Percentiles rank a stretch among this genome's conserved stretches.
phyloP scores from a whole-genome alignment of 352 stramenopile genomes.

The Pythium sp. region DNA sequence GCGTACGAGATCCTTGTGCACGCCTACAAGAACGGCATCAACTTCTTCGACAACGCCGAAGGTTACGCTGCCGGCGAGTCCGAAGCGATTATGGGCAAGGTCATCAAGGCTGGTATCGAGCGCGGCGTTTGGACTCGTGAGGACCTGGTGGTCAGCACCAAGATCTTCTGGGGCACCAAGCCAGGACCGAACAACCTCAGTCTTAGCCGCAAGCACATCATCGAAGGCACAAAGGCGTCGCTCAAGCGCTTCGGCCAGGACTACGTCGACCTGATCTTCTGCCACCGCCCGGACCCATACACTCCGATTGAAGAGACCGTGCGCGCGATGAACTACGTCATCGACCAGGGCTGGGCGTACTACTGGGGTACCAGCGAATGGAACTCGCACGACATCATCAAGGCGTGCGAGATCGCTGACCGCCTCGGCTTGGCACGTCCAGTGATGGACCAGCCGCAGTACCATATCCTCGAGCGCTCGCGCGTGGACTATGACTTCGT shows the following conservation, averaged over 20 bases:
- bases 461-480: conserved; percentile 57
- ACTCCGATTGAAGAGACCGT: conserved; percentile 40
- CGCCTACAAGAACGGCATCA: conserved; percentile 41
- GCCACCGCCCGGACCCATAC: conserved; percentile 30
- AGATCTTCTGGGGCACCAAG: conserved; percentile 43
- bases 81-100: conserved; percentile 30
- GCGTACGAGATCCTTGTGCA: conserved; percentile 32
- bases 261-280: conserved; percentile 54
- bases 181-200: conserved; percentile 23
- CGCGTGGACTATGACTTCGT: conserved; percentile 48
- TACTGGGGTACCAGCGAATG: conserved; percentile 57
- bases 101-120: conserved; percentile 24
- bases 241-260: conserved; percentile 36
- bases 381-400: conserved; percentile 43
- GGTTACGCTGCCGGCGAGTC: conserved; percentile 29
- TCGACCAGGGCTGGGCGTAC: conserved; percentile 35
- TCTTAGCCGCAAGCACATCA: conserved; percentile 42
- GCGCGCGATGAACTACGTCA: conserved; percentile 47
- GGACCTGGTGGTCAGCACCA: conserved; percentile 57
- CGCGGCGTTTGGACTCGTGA: conserved; percentile 29
- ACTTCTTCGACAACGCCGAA: conserved; percentile 60
- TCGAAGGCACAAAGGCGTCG: conserved; percentile 39
- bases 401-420: conserved; percentile 45
- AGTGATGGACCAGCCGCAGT: conserved; percentile 49
- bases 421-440: conserved; percentile 30